Conservation (phyloP, 352 stramenopile species). For the Pythium rhizo-oryzae region DNA sequence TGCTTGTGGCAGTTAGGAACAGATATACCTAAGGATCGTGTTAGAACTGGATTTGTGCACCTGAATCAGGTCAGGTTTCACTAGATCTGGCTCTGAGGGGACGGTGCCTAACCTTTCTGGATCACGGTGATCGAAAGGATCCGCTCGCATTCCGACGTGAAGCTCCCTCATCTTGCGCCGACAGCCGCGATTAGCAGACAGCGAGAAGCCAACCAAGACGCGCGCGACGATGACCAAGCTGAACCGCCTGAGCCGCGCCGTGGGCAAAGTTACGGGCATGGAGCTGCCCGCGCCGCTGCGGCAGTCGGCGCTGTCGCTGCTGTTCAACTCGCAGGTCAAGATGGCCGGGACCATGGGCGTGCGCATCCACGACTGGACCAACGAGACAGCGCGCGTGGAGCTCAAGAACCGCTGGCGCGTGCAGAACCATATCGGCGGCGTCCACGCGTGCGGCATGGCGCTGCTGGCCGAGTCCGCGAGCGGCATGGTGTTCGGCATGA, state of each 20-base stretch:
- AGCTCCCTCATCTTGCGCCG: no score
- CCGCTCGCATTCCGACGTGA: no score
- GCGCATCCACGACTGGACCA: conserved; percentile 63
- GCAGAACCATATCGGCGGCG: conserved; percentile 89
- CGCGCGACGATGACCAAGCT: conserved; percentile 28
- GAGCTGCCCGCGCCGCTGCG: conserved; percentile 37
- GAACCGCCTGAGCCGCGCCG: conserved; percentile 62
- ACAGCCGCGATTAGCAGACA: no score
- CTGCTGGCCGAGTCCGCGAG: conserved; percentile 82
- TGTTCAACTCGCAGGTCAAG: conserved; percentile 88
- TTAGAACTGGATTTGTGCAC: no score
- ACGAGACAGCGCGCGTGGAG: conserved; percentile 44
- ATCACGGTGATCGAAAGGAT: conserved; percentile 15
- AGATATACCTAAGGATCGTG: no score
- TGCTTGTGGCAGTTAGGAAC: no score
- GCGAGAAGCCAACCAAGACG: neutral
- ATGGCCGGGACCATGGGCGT: conserved; percentile 80
- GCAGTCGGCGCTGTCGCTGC: conserved; percentile 60
- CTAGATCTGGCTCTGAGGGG: no score
- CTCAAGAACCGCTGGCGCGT: conserved; percentile 78
- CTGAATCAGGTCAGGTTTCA: neutral
- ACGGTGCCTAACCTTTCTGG: no score
- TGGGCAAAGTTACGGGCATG: conserved; percentile 56
- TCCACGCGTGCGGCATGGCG: conserved; percentile 89
- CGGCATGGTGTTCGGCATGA: conserved; percentile 86